A percentile compares a stretch with the other conserved stretches of the same genome.
Evolutionary conservation across 2,329 filamentous ascomycete species (phyloP).

Genomic region (Exophiala dermatitidis): DNA sequence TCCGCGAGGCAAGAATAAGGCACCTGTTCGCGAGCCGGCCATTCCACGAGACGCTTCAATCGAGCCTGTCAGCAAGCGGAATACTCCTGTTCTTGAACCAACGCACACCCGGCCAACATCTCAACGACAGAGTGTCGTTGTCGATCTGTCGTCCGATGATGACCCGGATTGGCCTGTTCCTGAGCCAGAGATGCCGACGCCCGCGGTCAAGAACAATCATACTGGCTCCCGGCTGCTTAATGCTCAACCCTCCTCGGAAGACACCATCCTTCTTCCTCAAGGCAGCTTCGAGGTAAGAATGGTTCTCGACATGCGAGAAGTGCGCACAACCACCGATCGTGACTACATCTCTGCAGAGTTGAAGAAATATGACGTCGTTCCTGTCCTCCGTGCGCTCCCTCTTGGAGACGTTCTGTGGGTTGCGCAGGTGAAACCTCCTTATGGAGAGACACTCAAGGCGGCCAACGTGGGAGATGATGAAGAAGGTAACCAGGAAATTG

Average conservation of each 20-base stretch:
- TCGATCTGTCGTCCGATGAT: conserved; percentile 11
- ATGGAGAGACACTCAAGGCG: conserved; percentile 43
- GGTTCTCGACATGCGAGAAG: conserved; percentile 67
- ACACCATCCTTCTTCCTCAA: conserved; percentile 55
- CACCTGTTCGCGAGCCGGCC: background rate
- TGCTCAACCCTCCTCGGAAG: conserved; percentile 3
- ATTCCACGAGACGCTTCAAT: background rate
- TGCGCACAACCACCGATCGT: conserved; percentile 63
- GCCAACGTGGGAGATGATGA: conserved; percentile 29
- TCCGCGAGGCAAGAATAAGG: conserved; percentile 1
- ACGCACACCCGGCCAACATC: background rate
- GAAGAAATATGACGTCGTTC: conserved; percentile 55
- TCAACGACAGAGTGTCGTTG: background rate
- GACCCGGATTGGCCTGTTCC: conserved; percentile 1
- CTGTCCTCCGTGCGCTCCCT: conserved; percentile 61
- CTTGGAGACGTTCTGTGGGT: conserved; percentile 75
- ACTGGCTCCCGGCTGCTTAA: background rate
- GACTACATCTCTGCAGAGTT: conserved; percentile 72
- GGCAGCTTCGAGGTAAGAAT: conserved; percentile 65
- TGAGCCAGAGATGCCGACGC: background rate
- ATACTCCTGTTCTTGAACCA: background rate
- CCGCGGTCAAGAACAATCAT: background rate
- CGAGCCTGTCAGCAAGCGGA: background rate
- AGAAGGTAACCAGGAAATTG: conserved; percentile 57
- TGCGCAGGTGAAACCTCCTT: conserved; percentile 60